phyloP scores from a whole-genome alignment of 2,329 filamentous ascomycete genomes.

The Paraconiothyrium brasiliense region DNA sequence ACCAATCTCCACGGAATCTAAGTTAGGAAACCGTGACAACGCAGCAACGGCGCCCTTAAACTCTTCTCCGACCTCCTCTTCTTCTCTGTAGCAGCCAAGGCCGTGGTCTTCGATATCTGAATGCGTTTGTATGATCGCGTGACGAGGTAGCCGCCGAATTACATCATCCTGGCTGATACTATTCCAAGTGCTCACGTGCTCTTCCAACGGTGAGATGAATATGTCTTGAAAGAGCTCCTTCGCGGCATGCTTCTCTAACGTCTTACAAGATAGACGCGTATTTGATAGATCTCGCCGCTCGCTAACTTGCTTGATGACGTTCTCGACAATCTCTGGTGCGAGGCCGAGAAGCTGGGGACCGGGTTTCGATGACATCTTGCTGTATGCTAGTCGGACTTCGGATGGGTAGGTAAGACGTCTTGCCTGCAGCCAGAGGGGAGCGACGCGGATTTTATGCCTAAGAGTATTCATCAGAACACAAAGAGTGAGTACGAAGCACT shows the following conservation, averaged over 20 bases:
- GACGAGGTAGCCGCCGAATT: constrained; percentile 17
- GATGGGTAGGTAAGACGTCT: not conserved
- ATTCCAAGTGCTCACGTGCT: constrained; percentile 28
- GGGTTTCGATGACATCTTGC: not conserved
- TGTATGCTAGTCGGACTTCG: not conserved
- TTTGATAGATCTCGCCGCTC: constrained; percentile 2
- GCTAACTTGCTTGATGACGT: constrained; percentile 4
- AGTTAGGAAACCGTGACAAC: constrained; percentile 7
- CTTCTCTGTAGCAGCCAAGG: not conserved
- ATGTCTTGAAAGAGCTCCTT: constrained; percentile 14
- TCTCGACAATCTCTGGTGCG: constrained; percentile 5
- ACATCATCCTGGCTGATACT: constrained; percentile 14
- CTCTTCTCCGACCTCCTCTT: not conserved
- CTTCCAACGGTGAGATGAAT: not conserved
- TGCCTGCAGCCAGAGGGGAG: not conserved
- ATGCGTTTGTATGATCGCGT: constrained; percentile 17
- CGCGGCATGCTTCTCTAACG: constrained; percentile 5
- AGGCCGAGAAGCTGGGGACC: constrained; percentile 5
- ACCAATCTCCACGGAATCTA: constrained; percentile 14
- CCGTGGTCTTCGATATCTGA: constrained; percentile 3
- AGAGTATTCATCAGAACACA: not conserved
- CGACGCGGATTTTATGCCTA: not conserved
- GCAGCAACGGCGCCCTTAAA: constrained; percentile 1
- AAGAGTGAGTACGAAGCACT: not conserved
- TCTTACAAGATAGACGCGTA: constrained; percentile 11